These are phyloP conservation scores for Euphrasia arctica DNA, from an alignment of 305 asterid genomes.

Conservation along the genomic window DNA sequence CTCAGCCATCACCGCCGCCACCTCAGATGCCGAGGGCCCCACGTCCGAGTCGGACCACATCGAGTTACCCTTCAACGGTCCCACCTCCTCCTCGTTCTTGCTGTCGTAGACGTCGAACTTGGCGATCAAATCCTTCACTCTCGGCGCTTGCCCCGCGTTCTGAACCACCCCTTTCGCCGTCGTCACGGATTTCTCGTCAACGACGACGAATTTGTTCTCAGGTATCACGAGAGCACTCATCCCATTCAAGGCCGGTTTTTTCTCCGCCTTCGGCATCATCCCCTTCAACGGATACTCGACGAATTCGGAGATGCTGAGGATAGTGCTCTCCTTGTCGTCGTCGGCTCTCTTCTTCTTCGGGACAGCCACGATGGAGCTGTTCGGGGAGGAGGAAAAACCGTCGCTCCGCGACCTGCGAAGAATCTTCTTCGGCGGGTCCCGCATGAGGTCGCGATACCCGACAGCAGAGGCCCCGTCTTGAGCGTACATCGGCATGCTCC, in stretches of 20 bases:
- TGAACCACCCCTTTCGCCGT: conserved; percentile 5
- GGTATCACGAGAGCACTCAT: conserved; percentile 1
- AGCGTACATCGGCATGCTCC: conserved; percentile 49
- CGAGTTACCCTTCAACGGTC: conserved; percentile 37
- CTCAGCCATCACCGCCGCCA: conserved; percentile 63
- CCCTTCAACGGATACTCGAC: conserved; percentile 33
- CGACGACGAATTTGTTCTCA: conserved; percentile 24
- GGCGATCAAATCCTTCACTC: conserved; percentile 30
- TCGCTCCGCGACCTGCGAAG: conserved; percentile 56
- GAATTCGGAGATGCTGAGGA: conserved; percentile 48
- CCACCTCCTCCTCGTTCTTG: conserved; percentile 18
- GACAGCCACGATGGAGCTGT: conserved; percentile 42
- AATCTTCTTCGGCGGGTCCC: conserved; percentile 27
- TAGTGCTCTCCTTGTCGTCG: conserved; percentile 37
- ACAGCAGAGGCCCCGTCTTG: conserved; percentile 56
- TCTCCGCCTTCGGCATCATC: conserved; percentile 32
- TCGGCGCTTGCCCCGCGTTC: conserved; percentile 3
- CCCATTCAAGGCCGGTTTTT: conserved; percentile 18
- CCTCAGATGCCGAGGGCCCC: conserved; percentile 87
- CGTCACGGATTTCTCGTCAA: conserved; percentile 30
- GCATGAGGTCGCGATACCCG: conserved; percentile 63
- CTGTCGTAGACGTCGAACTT: conserved; percentile 29
- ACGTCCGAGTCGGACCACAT: conserved; percentile 67
- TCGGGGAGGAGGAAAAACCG: conserved; percentile 30
- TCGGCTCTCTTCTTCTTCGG: conserved; percentile 23